Conservation (phyloP, 148 eudicot genomes). For the Silene uniflora region DNA sequence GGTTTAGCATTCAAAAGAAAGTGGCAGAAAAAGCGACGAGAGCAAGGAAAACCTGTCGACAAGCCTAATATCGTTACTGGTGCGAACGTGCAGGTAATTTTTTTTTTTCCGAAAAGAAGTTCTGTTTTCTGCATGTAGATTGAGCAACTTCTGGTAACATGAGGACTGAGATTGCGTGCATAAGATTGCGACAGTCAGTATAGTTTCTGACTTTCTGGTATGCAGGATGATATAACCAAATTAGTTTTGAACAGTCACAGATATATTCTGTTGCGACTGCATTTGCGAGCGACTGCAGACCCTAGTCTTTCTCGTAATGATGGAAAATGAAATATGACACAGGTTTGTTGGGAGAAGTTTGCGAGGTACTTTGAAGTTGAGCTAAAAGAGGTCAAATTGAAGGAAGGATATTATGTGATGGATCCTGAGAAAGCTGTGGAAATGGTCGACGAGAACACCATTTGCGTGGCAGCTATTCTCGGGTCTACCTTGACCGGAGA, state of each 20-base stretch:
- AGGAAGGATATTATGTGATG: constrained; percentile 31
- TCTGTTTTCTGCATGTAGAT: too few species aligned
- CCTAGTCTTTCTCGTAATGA: background rate
- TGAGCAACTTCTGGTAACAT: too few species aligned
- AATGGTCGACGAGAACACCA: constrained; percentile 32
- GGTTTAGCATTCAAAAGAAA: constrained; percentile 35
- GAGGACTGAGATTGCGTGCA: too few species aligned
- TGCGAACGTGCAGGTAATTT: constrained; percentile 26
- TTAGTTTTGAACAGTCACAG: too few species aligned
- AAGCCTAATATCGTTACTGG: constrained; percentile 35
- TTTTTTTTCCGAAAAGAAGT: background rate
- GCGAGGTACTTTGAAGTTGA: constrained; percentile 34
- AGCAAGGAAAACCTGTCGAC: constrained; percentile 27
- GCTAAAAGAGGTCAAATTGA: constrained; percentile 26
- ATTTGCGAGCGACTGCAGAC: too few species aligned
- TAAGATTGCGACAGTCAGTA: too few species aligned
- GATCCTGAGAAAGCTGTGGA: constrained; percentile 29
- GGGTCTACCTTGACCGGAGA: constrained; percentile 33
- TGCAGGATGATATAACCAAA: too few species aligned
- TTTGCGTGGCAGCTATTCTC: constrained; percentile 26
- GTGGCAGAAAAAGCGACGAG: constrained; percentile 29
- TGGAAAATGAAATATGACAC: background rate
- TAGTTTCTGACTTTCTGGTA: too few species aligned
- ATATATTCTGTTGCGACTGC: too few species aligned
- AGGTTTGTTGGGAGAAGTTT: constrained; percentile 36